These are phyloP conservation scores for Stagonosporopsis vannaccii DNA, from an alignment of 2,329 filamentous ascomycete genomes.

Conservation along the genomic window DNA sequence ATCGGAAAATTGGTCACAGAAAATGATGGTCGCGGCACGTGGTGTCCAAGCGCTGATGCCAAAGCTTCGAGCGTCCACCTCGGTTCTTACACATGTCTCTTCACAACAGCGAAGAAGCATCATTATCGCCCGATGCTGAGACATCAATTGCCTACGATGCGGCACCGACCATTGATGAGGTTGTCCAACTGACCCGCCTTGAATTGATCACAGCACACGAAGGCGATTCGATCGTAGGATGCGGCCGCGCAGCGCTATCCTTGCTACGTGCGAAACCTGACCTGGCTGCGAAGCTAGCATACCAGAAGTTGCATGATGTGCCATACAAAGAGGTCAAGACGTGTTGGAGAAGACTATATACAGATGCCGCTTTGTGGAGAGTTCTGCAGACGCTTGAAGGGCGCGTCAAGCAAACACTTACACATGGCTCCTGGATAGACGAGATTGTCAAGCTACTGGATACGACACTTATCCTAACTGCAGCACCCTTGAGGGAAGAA, in stretches of 20 bases:
- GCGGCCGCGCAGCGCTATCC: slow-evolving; percentile 50
- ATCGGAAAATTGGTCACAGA: slow-evolving; percentile 14
- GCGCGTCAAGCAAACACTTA: slow-evolving; percentile 20
- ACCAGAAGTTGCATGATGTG: slow-evolving; percentile 73
- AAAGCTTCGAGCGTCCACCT: slow-evolving; percentile 8
- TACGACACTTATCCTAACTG: slow-evolving; percentile 77
- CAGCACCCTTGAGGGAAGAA: slow-evolving; percentile 36
- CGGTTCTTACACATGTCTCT: slow-evolving; percentile 3
- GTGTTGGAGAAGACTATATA: slow-evolving; percentile 75
- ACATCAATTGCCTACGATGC: slow-evolving; percentile 15
- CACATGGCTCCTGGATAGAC: slow-evolving; percentile 56
- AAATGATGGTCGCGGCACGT: slow-evolving; percentile 3
- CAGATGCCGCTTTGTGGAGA: slow-evolving; percentile 72
- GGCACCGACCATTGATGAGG: slow-evolving; percentile 34
- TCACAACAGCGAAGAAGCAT: background rate
- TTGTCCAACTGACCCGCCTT: slow-evolving; percentile 33
- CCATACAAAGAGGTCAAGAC: slow-evolving; percentile 70
- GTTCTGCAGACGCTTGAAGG: slow-evolving; percentile 51
- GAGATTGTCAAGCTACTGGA: slow-evolving; percentile 73
- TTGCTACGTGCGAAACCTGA: slow-evolving; percentile 51
- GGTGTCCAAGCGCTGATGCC: slow-evolving; percentile 16
- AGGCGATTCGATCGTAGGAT: slow-evolving; percentile 47
- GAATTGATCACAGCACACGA: slow-evolving; percentile 30
- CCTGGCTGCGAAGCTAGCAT: slow-evolving; percentile 66
- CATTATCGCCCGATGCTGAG: background rate